phyloP scores from a whole-genome alignment of 2,329 filamentous ascomycete species.

The Lachnellula subtilissima region DNA sequence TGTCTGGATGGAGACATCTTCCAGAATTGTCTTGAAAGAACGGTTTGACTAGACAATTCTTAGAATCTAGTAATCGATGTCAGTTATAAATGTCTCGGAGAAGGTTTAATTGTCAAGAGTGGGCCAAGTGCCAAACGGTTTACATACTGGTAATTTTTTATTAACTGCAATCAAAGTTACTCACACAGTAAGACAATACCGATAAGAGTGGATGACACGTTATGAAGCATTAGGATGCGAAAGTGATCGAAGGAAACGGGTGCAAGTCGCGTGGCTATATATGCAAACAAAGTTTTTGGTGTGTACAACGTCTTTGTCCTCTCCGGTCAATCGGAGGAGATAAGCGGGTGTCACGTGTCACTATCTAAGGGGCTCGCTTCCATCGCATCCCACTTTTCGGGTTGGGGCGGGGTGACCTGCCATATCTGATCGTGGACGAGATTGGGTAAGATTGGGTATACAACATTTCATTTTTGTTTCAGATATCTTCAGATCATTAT shows the following conservation, averaged over 20 bases:
- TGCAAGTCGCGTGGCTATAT: not conserved
- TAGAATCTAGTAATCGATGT: not conserved
- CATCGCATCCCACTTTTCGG: not conserved
- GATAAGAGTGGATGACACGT: too few relatives aligned
- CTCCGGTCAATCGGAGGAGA: not conserved
- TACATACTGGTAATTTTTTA: not conserved
- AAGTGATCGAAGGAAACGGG: too few relatives aligned
- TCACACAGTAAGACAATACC: not conserved
- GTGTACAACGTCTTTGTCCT: not conserved
- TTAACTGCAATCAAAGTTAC: not conserved
- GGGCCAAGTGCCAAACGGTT: not conserved
- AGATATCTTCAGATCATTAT: conserved; percentile 54
- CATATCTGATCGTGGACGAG: not conserved
- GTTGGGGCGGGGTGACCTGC: too few relatives aligned
- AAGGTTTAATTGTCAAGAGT: not conserved
- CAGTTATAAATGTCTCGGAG: not conserved
- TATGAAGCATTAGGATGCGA: too few relatives aligned
- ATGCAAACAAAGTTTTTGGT: not conserved
- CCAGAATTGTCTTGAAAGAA: not conserved
- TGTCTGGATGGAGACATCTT: conserved; percentile 7
- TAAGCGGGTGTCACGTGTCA: not conserved
- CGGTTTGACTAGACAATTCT: not conserved
- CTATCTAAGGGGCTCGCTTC: not conserved
- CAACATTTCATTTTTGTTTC: not conserved
- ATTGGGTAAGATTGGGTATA: not conserved